Evolutionary conservation across 2,329 filamentous ascomycete genomes (phyloP), one percentile per base, ranked within the genome.

Genomic region (Aspergillus sp.): DNA sequence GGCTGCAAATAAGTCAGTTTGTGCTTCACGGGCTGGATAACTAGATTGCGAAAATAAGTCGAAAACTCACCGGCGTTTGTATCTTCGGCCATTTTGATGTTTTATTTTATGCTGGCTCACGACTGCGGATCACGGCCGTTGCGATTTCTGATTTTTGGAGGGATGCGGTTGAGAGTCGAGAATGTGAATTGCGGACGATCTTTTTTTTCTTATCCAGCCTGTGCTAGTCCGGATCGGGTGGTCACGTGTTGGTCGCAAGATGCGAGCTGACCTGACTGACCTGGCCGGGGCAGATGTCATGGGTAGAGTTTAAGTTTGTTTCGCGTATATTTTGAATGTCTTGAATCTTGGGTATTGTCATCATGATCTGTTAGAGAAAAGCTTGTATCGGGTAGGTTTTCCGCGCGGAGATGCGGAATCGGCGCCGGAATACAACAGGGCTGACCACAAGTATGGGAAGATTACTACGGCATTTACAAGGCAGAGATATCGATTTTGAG

Each of bases 1-100:
- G 64, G 87, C 86, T 84, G 61, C 22, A 33, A 27, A 39, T 19
- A 3, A n/a, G 44, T 63, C 46, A 62, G 61, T 55, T 51, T 51
- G 19, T 27, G 30, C 15, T 41, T 20, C 30, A n/a, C 17, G 7
- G 47, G 47, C 13, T 17, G 20, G 20, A 17, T 15, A 30, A 39
- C 5, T 6, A 5, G 34, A 12, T n/a, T n/a, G n/a, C n/a, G n/a
- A n/a, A n/a, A 17, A 27, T 27, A 22, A 19, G 17, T 15, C 17
- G 19, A 5, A 39, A 20, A 37, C 69, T 61, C 56, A 71, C 69
- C 69, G 54, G 68, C 69, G 57, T 54, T 61, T 48, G 67, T 65
- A 57, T 73, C 70, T 66, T 66, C 69, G 58, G 70, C 67, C 70
- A 73, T 73, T 54, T 52, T 69, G 59, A 57, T 52, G 65, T 20